Base-by-base conservation (phyloP, 768 basidiomycete genomes). In the Russula olivacea region DNA sequence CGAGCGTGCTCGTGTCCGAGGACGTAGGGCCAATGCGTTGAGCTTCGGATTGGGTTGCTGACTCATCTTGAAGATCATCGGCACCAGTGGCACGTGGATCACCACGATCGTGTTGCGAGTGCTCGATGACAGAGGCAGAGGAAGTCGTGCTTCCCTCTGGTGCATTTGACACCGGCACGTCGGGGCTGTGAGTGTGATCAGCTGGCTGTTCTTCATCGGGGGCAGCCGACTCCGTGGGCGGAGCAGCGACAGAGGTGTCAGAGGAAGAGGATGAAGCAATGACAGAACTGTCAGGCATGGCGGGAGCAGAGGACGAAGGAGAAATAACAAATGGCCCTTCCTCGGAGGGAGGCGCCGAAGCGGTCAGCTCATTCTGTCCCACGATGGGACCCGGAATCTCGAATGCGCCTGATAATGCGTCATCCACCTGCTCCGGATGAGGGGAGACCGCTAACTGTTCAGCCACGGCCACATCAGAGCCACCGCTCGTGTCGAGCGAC, bases 171-270 rank as follows among this genome's bases (percentile, higher is more conserved):
- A 55, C 61, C 8, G 56, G 59, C 32, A 57, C n/a, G 40, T 68
- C 67, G 53, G 65, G 67, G 61, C 67, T 68, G 59, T 56, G 60
- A 36, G 61, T n/a, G 56, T 59, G 53, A 54, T 68, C 66, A 68
- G 67, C 58, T 50, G 59, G 61, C 41, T 60, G 61, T 54, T 67
- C 67, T 67, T 60, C 66, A 61, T 60, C 64, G 40, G 47, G 61
- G 14, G 45, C 32, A 30, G 58, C 61, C 30, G 57, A 61, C 67
- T 66, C 65, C 63, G 66, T 55, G 41, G 65, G 54, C 28, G 65
- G 65, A 66, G 61, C 65, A 45, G 59, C 58, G 61, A 67, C 65
- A 45, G 65, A 64, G 2, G 59, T 57, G 57, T 57, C 67, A 59
- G 67, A 63, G 38, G 61, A 66, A 55, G 65, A 64, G 1, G 65